Conservation (phyloP, 2,329 filamentous ascomycete genomes). For the Monosporascus cannonballus region DNA sequence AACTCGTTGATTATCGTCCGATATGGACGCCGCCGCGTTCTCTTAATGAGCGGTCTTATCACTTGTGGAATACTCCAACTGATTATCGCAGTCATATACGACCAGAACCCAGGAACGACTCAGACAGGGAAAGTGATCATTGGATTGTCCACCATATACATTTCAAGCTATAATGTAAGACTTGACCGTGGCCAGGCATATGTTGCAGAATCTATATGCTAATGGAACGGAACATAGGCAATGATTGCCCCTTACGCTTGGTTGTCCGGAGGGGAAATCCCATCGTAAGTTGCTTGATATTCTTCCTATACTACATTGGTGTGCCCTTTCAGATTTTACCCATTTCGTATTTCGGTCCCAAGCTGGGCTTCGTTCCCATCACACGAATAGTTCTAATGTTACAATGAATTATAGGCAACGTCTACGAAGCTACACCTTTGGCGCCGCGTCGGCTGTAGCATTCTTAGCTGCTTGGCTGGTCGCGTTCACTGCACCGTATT, state of each 20-base stretch:
- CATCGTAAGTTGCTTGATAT: conserved; percentile 23
- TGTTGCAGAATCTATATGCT: background rate
- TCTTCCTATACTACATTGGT: no score
- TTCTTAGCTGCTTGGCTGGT: conserved; percentile 46
- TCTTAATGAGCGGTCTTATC: conserved; percentile 40
- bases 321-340: no score
- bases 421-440: conserved; percentile 46
- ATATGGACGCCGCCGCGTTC: conserved; percentile 41
- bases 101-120: conserved; percentile 26
- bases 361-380: no score
- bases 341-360: no score
- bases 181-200: conserved; percentile 8
- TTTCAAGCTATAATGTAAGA: conserved; percentile 41
- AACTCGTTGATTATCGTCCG: conserved; percentile 42
- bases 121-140: conserved; percentile 37
- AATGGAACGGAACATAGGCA: conserved; percentile 19
- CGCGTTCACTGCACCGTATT: conserved; percentile 48
- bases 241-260: conserved; percentile 46
- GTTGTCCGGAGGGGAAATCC: conserved; percentile 46
- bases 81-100: conserved; percentile 42
- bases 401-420: conserved; percentile 26
- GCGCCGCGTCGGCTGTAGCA: conserved; percentile 39
- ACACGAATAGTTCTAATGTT: background rate
- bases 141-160: conserved; percentile 40
- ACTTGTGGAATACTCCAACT: conserved; percentile 44